Evolutionary conservation across 2,329 filamentous ascomycete species (phyloP).

Genomic region (Trichoderma arundinaceum): DNA sequence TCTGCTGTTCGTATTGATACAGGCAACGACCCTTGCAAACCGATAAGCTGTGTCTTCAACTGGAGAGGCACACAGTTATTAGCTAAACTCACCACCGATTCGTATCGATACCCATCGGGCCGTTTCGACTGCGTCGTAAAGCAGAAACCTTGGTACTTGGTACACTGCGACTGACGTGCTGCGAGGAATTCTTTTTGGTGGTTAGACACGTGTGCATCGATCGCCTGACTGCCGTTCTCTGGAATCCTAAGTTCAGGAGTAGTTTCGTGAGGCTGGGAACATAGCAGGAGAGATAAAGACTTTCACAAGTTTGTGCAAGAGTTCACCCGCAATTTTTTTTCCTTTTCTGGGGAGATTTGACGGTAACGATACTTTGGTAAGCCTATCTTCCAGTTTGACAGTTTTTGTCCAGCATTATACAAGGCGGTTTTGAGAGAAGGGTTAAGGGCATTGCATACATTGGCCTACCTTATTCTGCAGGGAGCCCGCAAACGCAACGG

Average conservation of each 20-base stretch:
- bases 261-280: constrained; percentile 34
- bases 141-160: constrained; percentile 1
- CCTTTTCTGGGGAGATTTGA: constrained; percentile 5
- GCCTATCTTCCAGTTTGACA: constrained; percentile 11
- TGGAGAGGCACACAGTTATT: constrained; percentile 5
- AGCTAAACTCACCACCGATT: background rate
- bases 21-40: constrained; percentile 9
- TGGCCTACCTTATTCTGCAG: constrained; percentile 12
- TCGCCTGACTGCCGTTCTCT: constrained; percentile 31
- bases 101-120: constrained; percentile 23
- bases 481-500: constrained; percentile 18
- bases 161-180: constrained; percentile 2
- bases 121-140: constrained; percentile 19
- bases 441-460: background rate
- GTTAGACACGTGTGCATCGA: constrained; percentile 22
- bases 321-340: constrained; percentile 1
- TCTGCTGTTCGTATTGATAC: background rate
- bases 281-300: constrained; percentile 19
- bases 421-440: background rate
- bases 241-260: constrained; percentile 38
- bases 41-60: constrained; percentile 8
- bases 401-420: constrained; percentile 3
- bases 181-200: constrained; percentile 22
- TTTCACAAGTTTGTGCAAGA: constrained; percentile 12
- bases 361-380: constrained; percentile 28